phyloP scores from a whole-genome alignment of 2,329 filamentous ascomycete genomes.

The Nigrospora osmanthi region DNA sequence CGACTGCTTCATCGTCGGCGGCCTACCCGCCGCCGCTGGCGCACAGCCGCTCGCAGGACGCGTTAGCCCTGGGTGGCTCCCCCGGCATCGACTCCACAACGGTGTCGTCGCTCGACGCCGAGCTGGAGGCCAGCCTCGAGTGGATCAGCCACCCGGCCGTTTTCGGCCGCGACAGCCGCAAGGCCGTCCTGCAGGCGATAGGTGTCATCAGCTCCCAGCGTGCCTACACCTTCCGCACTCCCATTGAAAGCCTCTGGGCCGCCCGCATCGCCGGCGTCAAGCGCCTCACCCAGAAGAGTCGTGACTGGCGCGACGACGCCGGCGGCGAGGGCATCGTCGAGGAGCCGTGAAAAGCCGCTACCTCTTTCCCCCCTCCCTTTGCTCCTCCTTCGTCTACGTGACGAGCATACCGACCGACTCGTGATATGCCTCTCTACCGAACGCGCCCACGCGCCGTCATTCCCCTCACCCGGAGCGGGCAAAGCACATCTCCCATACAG shows the following conservation, averaged over 20 bases:
- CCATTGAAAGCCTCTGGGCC: slow-evolving; percentile 86
- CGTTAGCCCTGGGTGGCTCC: slow-evolving; percentile 43
- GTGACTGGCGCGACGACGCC: slow-evolving; percentile 85
- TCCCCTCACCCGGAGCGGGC: not conserved
- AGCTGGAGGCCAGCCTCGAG: slow-evolving; percentile 83
- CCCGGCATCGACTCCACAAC: slow-evolving; percentile 77
- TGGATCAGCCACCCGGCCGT: slow-evolving; percentile 98
- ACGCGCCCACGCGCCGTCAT: not conserved
- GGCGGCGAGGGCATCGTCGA: slow-evolving; percentile 65
- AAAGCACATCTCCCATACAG: no score
- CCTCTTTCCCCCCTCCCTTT: not conserved
- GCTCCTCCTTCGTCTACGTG: not conserved
- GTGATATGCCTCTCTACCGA: not conserved
- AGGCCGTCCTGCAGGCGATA: slow-evolving; percentile 92
- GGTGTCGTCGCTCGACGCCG: slow-evolving; percentile 80
- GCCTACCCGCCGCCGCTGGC: slow-evolving; percentile 33
- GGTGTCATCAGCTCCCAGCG: slow-evolving; percentile 93
- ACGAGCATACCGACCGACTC: not conserved
- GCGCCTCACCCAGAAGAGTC: slow-evolving; percentile 71
- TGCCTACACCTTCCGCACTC: slow-evolving; percentile 86
- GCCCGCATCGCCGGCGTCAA: slow-evolving; percentile 74
- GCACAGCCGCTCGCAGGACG: slow-evolving; percentile 47
- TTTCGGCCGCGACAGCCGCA: slow-evolving; percentile 87
- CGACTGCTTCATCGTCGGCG: slow-evolving; percentile 40
- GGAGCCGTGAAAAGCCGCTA: slow-evolving; percentile 36